Conservation (phyloP, 106 monocot species). For the Iris macrosiphon region DNA sequence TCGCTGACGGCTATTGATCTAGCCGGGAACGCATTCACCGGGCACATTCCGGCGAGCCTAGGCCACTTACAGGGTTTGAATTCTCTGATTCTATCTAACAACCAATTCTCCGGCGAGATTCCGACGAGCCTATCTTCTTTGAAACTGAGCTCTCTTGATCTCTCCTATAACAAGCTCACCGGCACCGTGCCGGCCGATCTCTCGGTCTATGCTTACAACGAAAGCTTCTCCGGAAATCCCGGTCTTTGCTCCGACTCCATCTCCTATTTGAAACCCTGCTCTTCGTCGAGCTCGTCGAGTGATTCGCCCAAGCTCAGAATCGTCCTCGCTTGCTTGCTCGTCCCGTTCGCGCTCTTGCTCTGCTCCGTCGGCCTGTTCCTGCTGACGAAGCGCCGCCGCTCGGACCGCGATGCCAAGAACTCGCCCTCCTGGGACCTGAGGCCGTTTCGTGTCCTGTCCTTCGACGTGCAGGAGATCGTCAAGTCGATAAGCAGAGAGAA, state of each 20-base stretch:
- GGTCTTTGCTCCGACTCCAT: conserved; percentile 37
- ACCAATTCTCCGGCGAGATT: conserved; percentile 44
- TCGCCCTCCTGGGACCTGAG: conserved; percentile 24
- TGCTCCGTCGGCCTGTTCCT: conserved; percentile 4
- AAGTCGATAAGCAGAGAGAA: conserved; percentile 35
- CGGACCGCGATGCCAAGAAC: not conserved
- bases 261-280: conserved; percentile 22
- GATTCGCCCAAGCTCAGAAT: conserved; percentile 7
- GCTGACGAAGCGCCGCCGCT: conserved; percentile 1
- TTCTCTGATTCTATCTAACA: conserved; percentile 35
- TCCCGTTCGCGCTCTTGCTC: conserved; percentile 10
- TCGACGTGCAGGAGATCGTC: conserved; percentile 49
- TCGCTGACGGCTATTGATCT: conserved; percentile 41
- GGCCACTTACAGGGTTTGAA: conserved; percentile 26
- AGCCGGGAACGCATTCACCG: conserved; percentile 48
- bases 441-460: conserved; percentile 32
- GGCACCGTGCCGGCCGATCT: conserved; percentile 28
- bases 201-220: conserved; percentile 39
- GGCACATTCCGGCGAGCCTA: conserved; percentile 35
- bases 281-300: not conserved
- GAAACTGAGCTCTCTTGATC: conserved; percentile 25
- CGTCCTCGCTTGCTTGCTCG: conserved; percentile 12
- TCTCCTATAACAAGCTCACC: conserved; percentile 29
- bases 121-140: conserved; percentile 36
- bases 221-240: conserved; percentile 43